phyloP scores from a whole-genome alignment of 495 filamentous ascomycete species.

The Schizothecium vesticola region DNA sequence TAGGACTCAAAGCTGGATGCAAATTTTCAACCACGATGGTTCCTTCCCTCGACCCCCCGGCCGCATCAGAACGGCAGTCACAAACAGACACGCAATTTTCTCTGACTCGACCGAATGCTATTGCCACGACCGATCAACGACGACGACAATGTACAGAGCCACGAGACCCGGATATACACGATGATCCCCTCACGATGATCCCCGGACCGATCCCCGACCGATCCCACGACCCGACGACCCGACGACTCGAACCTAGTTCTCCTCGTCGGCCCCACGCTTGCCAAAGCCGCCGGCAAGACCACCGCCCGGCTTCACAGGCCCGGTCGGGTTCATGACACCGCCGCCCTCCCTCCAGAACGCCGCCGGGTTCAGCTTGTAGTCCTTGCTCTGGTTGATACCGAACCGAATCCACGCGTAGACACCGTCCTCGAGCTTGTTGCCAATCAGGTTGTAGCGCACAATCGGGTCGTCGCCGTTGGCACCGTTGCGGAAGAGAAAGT shows the following conservation, averaged over 20 bases:
- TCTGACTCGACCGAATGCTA: neutral
- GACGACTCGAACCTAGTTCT: neutral
- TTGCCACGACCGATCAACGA: neutral
- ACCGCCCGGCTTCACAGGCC: constrained; percentile 24
- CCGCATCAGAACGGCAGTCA: neutral
- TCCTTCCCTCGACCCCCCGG: neutral
- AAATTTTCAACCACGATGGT: neutral
- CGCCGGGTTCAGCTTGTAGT: constrained; percentile 24
- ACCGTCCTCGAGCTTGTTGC: constrained; percentile 49
- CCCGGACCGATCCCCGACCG: neutral
- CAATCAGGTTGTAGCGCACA: constrained; percentile 50
- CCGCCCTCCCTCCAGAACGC: constrained; percentile 26
- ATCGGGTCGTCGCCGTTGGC: constrained; percentile 53
- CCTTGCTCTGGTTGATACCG: constrained; percentile 43
- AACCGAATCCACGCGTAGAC: constrained; percentile 53
- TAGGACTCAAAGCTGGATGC: neutral
- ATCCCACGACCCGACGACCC: neutral
- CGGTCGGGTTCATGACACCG: constrained; percentile 32
- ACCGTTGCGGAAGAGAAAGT: constrained; percentile 45
- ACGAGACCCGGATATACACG: neutral
- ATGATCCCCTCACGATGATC: neutral
- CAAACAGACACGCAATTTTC: neutral
- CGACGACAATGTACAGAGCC: neutral
- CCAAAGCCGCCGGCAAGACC: constrained; percentile 14
- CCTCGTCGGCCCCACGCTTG: neutral